phyloP scores from a whole-genome alignment of 2,329 filamentous ascomycete genomes.

The Exophiala lecanii-corni region DNA sequence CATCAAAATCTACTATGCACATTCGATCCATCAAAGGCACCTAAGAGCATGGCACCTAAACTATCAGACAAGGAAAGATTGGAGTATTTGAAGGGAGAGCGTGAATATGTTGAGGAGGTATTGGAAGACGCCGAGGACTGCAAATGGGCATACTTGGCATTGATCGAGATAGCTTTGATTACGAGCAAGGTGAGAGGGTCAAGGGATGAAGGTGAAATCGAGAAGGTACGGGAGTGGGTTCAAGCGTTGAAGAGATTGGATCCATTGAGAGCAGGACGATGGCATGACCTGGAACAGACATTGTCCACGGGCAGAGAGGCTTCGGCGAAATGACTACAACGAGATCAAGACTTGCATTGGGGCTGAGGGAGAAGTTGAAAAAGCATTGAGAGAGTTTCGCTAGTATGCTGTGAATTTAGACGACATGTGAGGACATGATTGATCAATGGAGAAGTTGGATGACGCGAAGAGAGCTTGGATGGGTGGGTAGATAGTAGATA shows the following conservation, averaged over 20 bases:
- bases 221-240: slow-evolving; percentile 56
- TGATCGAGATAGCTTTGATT: slow-evolving; percentile 70
- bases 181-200: slow-evolving; percentile 40
- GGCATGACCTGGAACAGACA: slow-evolving; percentile 61
- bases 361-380: too few species aligned
- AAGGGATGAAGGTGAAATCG: slow-evolving; percentile 41
- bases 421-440: too few species aligned
- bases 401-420: too few species aligned
- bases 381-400: too few species aligned
- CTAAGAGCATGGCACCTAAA: slow-evolving; percentile 59
- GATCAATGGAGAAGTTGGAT: too few species aligned
- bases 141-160: slow-evolving; percentile 86
- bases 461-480: too few species aligned
- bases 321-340: too few species aligned
- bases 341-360: too few species aligned
- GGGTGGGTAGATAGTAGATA: too few species aligned
- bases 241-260: slow-evolving; percentile 64
- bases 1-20: slow-evolving; percentile 80
- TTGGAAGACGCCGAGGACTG: slow-evolving; percentile 63
- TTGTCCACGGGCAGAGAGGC: slow-evolving; percentile 5
- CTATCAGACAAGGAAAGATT: slow-evolving; percentile 59
- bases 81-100: slow-evolving; percentile 63
- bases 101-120: slow-evolving; percentile 67
- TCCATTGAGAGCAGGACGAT: slow-evolving; percentile 68
- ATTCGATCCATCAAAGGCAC: slow-evolving; percentile 48